Conservation (phyloP, 305 asterid species). For the Solanum chacoense region DNA sequence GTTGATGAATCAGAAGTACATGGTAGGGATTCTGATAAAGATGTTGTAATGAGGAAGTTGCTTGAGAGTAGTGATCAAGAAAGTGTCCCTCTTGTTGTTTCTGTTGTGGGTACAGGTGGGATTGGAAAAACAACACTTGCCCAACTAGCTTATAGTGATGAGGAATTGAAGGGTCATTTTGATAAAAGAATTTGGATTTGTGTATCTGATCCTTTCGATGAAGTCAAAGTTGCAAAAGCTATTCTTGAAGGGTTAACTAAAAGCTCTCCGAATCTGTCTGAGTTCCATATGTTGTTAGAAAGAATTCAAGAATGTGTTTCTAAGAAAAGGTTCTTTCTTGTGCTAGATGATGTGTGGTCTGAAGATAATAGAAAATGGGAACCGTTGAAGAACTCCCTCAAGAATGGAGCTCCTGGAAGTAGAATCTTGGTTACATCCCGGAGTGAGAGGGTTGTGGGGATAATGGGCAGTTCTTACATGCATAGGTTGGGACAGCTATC, state of each 20-base stretch:
- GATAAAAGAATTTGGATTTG: constrained; percentile 18
- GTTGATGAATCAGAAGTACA: constrained; percentile 4
- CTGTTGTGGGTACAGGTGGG: constrained; percentile 25
- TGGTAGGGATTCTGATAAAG: constrained; percentile 15
- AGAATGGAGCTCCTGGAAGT: constrained; percentile 12
- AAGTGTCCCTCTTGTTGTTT: background rate
- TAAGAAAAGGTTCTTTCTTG: constrained; percentile 12
- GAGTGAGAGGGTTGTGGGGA: constrained; percentile 11
- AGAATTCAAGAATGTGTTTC: background rate
- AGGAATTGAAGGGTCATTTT: background rate
- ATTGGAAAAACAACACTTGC: constrained; percentile 33
- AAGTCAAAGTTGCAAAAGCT: constrained; percentile 12
- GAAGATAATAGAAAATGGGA: constrained; percentile 18
- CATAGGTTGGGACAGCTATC: background rate
- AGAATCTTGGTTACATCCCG: constrained; percentile 25
- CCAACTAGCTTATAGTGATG: constrained; percentile 11
- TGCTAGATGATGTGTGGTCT: constrained; percentile 27
- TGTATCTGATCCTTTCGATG: constrained; percentile 20
- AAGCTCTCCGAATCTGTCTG: background rate
- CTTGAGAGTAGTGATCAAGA: background rate
- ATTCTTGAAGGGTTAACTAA: constrained; percentile 6
- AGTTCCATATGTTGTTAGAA: background rate
- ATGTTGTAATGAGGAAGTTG: constrained; percentile 1
- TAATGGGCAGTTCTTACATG: background rate
- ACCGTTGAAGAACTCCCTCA: constrained; percentile 4